Evolutionary conservation across 1,284 basidiomycete genomes (phyloP).

Genomic region (Retiboletus fuscus): DNA sequence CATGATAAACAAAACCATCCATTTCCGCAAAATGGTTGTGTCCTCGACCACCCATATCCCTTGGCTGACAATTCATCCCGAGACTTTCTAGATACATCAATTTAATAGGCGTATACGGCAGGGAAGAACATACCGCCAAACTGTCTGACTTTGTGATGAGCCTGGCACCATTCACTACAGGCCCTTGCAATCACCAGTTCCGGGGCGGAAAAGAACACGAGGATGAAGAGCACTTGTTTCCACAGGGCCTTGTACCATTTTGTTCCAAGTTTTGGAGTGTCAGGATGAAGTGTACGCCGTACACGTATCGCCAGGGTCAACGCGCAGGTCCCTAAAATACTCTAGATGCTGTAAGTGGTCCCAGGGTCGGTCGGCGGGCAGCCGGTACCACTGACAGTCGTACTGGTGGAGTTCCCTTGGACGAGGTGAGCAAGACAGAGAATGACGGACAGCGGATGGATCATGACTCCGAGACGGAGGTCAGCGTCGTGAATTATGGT

Average conservation of each 20-base stretch:
- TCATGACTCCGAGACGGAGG: no score
- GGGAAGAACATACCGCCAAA: neutral
- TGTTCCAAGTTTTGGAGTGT: no score
- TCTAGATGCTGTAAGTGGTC: neutral
- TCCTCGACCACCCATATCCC: neutral
- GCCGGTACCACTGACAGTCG: neutral
- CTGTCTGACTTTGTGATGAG: neutral
- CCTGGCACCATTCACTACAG: neutral
- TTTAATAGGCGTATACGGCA: neutral
- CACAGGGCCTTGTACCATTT: neutral
- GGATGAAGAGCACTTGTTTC: neutral
- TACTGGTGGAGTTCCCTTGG: neutral
- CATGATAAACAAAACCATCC: neutral
- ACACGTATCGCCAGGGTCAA: neutral
- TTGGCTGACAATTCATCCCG: neutral
- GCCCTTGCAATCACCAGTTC: neutral
- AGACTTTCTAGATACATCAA: neutral
- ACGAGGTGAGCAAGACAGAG: neutral
- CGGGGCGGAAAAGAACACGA: neutral
- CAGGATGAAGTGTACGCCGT: neutral
- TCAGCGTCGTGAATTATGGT: no score
- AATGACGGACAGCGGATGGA: neutral
- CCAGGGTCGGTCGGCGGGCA: neutral
- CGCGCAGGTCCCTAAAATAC: neutral
- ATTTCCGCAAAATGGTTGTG: neutral